phyloP scores from a whole-genome alignment of 208 protist species.

The Crithidia bombi region DNA sequence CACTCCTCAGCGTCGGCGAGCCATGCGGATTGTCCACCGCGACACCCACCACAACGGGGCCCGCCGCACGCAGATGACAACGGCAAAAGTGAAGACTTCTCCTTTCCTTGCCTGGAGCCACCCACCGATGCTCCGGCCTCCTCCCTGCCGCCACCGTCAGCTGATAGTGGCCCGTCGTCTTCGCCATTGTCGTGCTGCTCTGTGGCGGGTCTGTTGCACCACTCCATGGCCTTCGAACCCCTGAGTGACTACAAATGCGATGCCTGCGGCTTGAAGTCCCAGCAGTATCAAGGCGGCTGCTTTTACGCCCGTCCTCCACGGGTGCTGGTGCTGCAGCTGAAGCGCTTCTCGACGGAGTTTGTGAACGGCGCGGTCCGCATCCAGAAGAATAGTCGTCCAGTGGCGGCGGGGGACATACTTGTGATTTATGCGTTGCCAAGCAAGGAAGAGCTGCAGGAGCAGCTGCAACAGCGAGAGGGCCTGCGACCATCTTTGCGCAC shows the following conservation, averaged over 20 bases:
- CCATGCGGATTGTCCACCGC: no score
- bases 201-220: constrained; percentile 43
- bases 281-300: constrained; percentile 68
- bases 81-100: not conserved
- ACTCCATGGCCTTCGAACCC: constrained; percentile 46
- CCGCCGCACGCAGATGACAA: constrained; percentile 8
- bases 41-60: not conserved
- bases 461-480: not conserved
- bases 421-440: constrained; percentile 33
- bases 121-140: not conserved
- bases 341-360: constrained; percentile 69
- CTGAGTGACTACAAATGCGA: constrained; percentile 79
- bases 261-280: constrained; percentile 38
- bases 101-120: not conserved
- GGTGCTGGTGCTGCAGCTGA: constrained; percentile 74
- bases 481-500: not conserved
- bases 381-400: constrained; percentile 24
- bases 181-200: constrained; percentile 12
- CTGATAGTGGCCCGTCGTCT: not conserved
- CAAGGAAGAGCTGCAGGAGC: constrained; percentile 17
- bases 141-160: not conserved
- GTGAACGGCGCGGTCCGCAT: constrained; percentile 35
- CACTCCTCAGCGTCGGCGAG: no score
- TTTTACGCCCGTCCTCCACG: constrained; percentile 58
- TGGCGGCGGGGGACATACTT: constrained; percentile 29